Base-by-base conservation (phyloP, 345 rosid genomes). In the Carallia pectinifolia region DNA sequence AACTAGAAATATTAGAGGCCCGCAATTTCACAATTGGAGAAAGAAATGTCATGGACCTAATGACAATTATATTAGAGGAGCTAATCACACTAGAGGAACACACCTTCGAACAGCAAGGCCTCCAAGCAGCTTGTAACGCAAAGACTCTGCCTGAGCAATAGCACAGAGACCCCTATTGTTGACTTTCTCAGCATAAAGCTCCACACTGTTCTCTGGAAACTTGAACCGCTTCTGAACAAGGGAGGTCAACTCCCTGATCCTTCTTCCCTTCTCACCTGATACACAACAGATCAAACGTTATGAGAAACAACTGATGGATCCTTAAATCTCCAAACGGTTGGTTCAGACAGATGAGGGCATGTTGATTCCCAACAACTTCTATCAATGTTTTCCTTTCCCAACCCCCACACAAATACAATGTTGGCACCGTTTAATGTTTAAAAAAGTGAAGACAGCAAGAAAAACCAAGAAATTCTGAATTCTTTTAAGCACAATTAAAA, bases 91-190 rank as follows among this genome's bases (percentile, higher is more conserved):
- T 44, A 12, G 50, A 44, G 50, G 17, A 68, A 31, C 27, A 33
- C 53, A 73, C 81, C 79, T 74, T 27, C 82, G 60, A n/a, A 75
- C 82, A 64, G 79, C 79, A 16, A 79, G 82, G 29, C 82, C 79
- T 29, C 82, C 76, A 33, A 79, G 82, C 50, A 79, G 79, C 82
- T 79, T 74, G 79, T 79, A 75, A 16, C 76, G 79, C 19, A 79
- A 76, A 48, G 82, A 79, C 73, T 71, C 74, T 18, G 82, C 82
- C 68, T 74, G 82, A 12, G 79, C 82, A 71, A 74, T 68, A n/a
- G 82, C 82, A 53, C 82, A 71, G 10, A 79, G 79, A 17, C 82
- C 82, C 62, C 79, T 79, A 31, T 67, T 71, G 71, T 79, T 74
- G 54, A 74, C 76, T 55, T 66, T 79, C 68, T 79, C 82, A 63